phyloP scores from a whole-genome alignment of 306 rosid genomes.

The Vigna trinervia region DNA sequence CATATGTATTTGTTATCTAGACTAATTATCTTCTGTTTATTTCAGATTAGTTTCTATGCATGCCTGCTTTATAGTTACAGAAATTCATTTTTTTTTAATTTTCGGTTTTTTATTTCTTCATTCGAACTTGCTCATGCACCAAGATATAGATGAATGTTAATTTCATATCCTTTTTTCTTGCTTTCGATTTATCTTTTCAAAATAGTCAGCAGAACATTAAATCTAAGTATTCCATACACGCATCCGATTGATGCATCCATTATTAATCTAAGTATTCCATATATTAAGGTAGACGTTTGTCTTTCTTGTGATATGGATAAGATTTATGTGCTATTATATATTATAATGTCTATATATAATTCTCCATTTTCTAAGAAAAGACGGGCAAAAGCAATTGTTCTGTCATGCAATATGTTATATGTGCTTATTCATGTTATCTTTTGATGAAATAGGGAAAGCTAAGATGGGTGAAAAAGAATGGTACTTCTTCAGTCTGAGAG shows the following conservation, averaged over 20 bases:
- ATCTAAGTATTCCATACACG: slow-evolving; percentile 28
- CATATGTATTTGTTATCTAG: neutral
- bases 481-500: slow-evolving; percentile 92
- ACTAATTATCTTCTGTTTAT: slow-evolving; percentile 4
- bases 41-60: slow-evolving; percentile 1
- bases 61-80: neutral
- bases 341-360: no score
- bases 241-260: slow-evolving; percentile 3
- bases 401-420: neutral
- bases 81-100: neutral
- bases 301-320: slow-evolving; percentile 41
- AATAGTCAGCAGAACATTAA: neutral
- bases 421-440: neutral
- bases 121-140: neutral
- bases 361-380: no score
- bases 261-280: slow-evolving; percentile 3
- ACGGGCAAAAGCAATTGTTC: no score
- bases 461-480: slow-evolving; percentile 97
- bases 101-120: neutral
- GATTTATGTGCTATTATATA: neutral
- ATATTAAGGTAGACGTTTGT: slow-evolving; percentile 14
- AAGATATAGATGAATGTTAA: neutral
- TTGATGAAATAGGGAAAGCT: slow-evolving; percentile 68
- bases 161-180: neutral
- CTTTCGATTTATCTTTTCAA: neutral